Conservation (phyloP, 2,329 filamentous ascomycete species). For the Colletotrichum sp. region DNA sequence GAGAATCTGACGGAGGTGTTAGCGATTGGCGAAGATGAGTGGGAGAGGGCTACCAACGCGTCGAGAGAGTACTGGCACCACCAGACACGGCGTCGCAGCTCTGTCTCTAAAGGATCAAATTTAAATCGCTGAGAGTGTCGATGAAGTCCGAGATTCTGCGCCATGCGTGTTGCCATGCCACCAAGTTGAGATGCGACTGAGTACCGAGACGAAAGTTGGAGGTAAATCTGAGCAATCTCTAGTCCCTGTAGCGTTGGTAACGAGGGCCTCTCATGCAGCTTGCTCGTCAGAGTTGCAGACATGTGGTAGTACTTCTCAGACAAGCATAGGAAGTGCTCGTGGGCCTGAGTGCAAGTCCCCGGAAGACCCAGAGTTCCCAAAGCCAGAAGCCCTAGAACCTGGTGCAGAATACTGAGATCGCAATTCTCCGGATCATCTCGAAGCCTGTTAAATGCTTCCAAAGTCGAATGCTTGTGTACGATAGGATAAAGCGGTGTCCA, state of each 20-base stretch:
- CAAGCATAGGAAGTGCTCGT: conserved; percentile 26
- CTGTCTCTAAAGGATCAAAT: conserved; percentile 29
- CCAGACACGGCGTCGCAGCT: conserved; percentile 27
- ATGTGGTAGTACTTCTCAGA: conserved; percentile 26
- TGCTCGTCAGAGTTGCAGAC: conserved; percentile 19
- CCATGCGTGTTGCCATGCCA: conserved; percentile 27
- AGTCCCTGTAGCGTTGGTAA: conserved; percentile 26
- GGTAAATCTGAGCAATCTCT: conserved; percentile 27
- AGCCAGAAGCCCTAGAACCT: conserved; percentile 24
- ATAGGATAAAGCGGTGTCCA: conserved; percentile 24
- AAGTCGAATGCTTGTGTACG: conserved; percentile 24
- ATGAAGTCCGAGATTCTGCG: conserved; percentile 28
- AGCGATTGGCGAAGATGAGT: not conserved
- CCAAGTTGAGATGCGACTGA: conserved; percentile 25
- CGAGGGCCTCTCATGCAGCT: conserved; percentile 21
- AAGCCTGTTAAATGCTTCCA: conserved; percentile 9
- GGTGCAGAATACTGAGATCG: conserved; percentile 17
- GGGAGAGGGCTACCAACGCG: conserved; percentile 10
- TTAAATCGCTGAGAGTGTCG: conserved; percentile 30
- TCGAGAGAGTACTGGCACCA: conserved; percentile 32
- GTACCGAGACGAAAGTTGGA: conserved; percentile 26
- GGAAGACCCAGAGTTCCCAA: conserved; percentile 22
- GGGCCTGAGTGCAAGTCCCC: conserved; percentile 8
- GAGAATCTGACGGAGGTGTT: conserved; percentile 21
- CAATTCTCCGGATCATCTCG: not conserved